These are phyloP conservation scores for Coriaria nepalensis DNA, from an alignment of 306 rosid genomes.

Conservation along the genomic window DNA sequence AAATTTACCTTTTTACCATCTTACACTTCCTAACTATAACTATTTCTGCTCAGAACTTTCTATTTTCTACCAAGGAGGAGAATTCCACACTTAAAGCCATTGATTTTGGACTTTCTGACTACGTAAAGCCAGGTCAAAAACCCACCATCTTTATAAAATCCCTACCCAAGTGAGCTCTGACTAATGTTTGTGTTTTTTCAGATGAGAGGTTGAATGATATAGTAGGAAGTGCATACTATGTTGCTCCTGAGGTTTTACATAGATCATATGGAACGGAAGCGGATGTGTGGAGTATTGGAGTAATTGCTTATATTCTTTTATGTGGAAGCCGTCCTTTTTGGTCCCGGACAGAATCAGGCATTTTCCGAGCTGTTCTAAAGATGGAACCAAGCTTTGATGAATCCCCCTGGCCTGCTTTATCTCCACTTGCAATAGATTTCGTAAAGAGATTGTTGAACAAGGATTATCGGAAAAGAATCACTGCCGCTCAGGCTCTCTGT, in stretches of 20 bases:
- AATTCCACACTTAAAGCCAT: slow-evolving; percentile 50
- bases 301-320: slow-evolving; percentile 71
- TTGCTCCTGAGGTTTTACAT: slow-evolving; percentile 86
- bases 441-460: slow-evolving; percentile 69
- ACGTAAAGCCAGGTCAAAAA: slow-evolving; percentile 65
- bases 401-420: slow-evolving; percentile 82
- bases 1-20: not conserved
- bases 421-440: slow-evolving; percentile 63
- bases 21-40: not conserved
- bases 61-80: slow-evolving; percentile 55
- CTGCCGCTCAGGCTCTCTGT: slow-evolving; percentile 82
- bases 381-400: slow-evolving; percentile 77
- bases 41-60: slow-evolving; percentile 55
- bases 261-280: slow-evolving; percentile 78
- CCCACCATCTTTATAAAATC: slow-evolving; percentile 3
- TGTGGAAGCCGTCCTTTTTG: slow-evolving; percentile 88
- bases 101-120: slow-evolving; percentile 82
- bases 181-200: slow-evolving; percentile 15
- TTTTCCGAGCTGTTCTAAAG: slow-evolving; percentile 71
- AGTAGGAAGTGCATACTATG: slow-evolving; percentile 82
- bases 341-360: slow-evolving; percentile 79
- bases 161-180: not conserved
- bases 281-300: slow-evolving; percentile 92
- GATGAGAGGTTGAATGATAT: slow-evolving; percentile 83
- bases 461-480: slow-evolving; percentile 67